Evolutionary conservation across 345 rosid genomes (phyloP).

Genomic region (Brassica incana): DNA sequence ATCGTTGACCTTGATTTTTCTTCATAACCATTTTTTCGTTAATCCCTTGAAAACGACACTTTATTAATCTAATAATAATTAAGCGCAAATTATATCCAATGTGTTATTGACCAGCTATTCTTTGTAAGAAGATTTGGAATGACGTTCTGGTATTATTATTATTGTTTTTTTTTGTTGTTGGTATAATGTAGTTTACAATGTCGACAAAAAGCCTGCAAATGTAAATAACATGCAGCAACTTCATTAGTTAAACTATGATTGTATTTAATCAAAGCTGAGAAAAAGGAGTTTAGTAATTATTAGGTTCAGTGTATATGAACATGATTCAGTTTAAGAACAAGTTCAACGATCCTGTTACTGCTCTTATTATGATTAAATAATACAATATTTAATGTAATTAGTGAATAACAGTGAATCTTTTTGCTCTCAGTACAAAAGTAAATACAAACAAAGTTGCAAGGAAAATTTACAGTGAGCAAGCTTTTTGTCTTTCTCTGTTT

Average conservation of each 20-base stretch:
- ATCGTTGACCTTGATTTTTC: constrained; percentile 24
- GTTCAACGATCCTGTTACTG: background rate
- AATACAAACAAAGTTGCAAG: background rate
- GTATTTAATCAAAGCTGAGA: background rate
- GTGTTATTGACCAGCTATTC: background rate
- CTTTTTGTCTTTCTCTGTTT: constrained; percentile 5
- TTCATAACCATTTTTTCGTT: background rate
- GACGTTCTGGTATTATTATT: background rate
- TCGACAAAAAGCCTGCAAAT: background rate
- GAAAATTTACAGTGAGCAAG: background rate
- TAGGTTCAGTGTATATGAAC: constrained; percentile 19
- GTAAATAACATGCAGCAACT: no score
- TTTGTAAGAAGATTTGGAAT: background rate
- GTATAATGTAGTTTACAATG: background rate
- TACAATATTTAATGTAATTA: background rate
- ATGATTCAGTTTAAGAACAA: background rate
- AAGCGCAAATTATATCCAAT: background rate
- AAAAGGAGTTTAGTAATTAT: background rate
- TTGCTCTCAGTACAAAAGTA: background rate
- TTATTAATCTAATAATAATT: background rate
- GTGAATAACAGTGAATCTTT: background rate
- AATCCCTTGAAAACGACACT: background rate
- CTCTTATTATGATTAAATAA: background rate
- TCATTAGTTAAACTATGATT: background rate
- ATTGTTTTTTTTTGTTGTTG: background rate